Base-by-base conservation (phyloP, 2,329 filamentous ascomycete genomes). In the Cladobotryum mycophilum region DNA sequence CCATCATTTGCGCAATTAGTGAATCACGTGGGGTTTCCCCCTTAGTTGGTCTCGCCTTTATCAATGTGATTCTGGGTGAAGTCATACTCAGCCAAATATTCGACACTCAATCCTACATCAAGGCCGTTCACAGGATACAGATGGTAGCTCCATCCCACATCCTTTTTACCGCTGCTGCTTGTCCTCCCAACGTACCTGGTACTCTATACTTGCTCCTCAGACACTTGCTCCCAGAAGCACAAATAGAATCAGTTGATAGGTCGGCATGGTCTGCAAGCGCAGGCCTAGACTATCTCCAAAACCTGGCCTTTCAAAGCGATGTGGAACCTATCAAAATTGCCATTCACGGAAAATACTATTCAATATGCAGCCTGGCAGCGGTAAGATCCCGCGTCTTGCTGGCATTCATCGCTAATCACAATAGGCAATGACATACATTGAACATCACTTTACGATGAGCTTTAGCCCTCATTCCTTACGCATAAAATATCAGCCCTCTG, bases 91-190 rank as follows among this genome's bases (percentile, higher is more conserved):
- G 89, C 62, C 89, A 96, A 62, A 92, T 97, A 56, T 90, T 86
- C 62, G 92, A 97, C 66, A 95, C 85, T 51, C 90, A 96, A 64
- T 95, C 90, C 34, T 97, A 95, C 64, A 84, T 90, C 51, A 85
- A 85, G 62, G 95, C 90, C 0, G 75, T 95, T 30, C 88, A 95
- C 67, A 96, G 96, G 64, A 77, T 97, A 34, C 80, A 81, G 47
- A 82, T 96, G 20, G 87, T 89, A 59, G 81, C 86, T 20, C 91
- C 92, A 0, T 86, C 85, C 2, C 82, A 85, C 56, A 87, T 96
- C 45, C 71, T 97, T 1, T 84, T 95, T 58, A 83, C 89, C 61
- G 79, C 80, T 4, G 86, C 86, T 2, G 79, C 83, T n/a, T 81
- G 76, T 22, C 71, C 74, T 2, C 79, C 84, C 15, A 83, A 84